Evolutionary conservation across 75 land plant genomes (phyloP).

Genomic region (Isoetes taiwanensis): DNA sequence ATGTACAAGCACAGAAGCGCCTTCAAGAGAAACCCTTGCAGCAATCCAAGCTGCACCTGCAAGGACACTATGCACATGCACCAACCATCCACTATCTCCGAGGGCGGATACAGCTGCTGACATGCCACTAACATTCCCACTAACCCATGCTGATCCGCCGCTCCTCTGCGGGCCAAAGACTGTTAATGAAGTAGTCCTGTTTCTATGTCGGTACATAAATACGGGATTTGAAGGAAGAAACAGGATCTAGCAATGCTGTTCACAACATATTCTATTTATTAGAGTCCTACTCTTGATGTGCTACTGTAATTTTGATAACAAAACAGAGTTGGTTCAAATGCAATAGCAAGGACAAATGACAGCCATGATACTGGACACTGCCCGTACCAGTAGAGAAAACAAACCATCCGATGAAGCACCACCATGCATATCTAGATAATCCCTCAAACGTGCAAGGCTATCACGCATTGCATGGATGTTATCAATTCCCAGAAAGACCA

Average conservation of each 20-base stretch:
- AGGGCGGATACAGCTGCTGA: slow-evolving; percentile 90
- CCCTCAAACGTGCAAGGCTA: slow-evolving; percentile 72
- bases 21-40: slow-evolving; percentile 69
- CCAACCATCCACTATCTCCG: slow-evolving; percentile 93
- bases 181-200: too few species aligned
- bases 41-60: slow-evolving; percentile 98
- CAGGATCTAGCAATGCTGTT: too few species aligned
- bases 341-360: background rate
- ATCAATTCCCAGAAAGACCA: slow-evolving; percentile 93
- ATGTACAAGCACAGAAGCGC: slow-evolving; percentile 91
- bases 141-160: slow-evolving; percentile 89
- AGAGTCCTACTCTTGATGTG: too few species aligned
- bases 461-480: slow-evolving; percentile 98
- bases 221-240: too few species aligned
- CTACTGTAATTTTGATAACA: background rate
- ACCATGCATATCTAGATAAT: slow-evolving; percentile 84
- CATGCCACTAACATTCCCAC: slow-evolving; percentile 79
- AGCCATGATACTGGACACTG: background rate
- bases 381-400: slow-evolving; percentile 71
- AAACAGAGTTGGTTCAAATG: background rate
- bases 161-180: slow-evolving; percentile 84
- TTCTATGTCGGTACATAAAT: too few species aligned
- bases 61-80: slow-evolving; percentile 73
- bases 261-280: too few species aligned
- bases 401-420: slow-evolving; percentile 89